These are phyloP conservation scores for Insectozyma bohioensis DNA, from an alignment of 1,139 yeast species.

Conservation along the genomic window DNA sequence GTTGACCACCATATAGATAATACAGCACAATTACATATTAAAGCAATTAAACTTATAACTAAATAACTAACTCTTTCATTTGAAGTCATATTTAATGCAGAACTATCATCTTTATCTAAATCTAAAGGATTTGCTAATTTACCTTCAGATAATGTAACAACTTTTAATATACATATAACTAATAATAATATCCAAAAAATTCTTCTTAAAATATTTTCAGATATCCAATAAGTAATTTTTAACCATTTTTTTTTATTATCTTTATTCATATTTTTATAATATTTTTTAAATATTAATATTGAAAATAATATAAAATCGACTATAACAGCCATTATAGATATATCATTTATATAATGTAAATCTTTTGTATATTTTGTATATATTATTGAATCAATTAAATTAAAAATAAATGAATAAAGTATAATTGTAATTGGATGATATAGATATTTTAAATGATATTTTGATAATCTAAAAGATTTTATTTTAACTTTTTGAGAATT, in stretches of 20 bases:
- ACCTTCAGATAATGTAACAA: conserved; percentile 14
- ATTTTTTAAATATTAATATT: conserved; percentile 8
- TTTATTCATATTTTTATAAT: background rate
- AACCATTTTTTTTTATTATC: conserved; percentile 4
- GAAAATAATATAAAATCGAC: too few species aligned
- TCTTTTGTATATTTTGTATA: conserved; percentile 8
- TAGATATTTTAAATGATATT: conserved; percentile 10
- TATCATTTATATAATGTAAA: conserved; percentile 4
- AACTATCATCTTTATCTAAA: conserved; percentile 3
- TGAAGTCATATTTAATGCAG: conserved; percentile 6
- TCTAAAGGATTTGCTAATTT: conserved; percentile 16
- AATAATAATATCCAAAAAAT: conserved; percentile 14
- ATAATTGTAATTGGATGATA: conserved; percentile 10
- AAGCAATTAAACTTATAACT: conserved; percentile 11
- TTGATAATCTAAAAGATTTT: too few species aligned
- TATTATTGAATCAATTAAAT: conserved; percentile 10
- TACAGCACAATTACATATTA: conserved; percentile 15
- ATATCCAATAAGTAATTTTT: conserved; percentile 4
- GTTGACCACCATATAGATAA: conserved; percentile 17
- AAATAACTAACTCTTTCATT: conserved; percentile 12
- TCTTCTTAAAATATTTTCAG: conserved; percentile 10
- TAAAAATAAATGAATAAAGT: conserved; percentile 12
- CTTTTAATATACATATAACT: conserved; percentile 13
- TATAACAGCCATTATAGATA: conserved; percentile 5
- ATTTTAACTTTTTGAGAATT: too few species aligned